A percentile compares a stretch with the other conserved stretches of the same genome.
Conservation (phyloP, 2,329 filamentous ascomycete species). For the Nemania bipapillata region DNA sequence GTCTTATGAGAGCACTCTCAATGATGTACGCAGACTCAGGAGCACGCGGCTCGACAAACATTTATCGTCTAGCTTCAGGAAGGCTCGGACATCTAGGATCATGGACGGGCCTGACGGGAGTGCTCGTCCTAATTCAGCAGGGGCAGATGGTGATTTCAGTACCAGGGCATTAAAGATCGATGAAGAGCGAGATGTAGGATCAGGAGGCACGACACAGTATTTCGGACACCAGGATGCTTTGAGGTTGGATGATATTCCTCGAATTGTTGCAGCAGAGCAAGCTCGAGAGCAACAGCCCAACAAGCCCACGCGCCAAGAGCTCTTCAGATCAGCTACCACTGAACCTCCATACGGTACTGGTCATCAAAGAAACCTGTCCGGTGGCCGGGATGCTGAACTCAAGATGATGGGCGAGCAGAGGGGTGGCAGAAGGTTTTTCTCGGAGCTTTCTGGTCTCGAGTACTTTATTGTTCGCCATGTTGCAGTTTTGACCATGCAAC, state of each 20-base stretch:
- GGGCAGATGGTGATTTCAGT: conserved; percentile 65
- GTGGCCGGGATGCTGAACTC: conserved; percentile 62
- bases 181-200: conserved; percentile 77
- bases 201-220: conserved; percentile 77
- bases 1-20: conserved; percentile 93
- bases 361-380: conserved; percentile 71
- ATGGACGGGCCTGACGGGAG: conserved; percentile 85
- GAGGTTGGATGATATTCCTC: conserved; percentile 93
- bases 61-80: conserved; percentile 90
- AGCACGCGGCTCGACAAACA: conserved; percentile 96
- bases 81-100: conserved; percentile 88
- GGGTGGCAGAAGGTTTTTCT: conserved; percentile 85
- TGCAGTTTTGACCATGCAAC: conserved; percentile 93
- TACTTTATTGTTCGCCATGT: conserved; percentile 98
- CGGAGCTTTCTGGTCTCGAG: conserved; percentile 91
- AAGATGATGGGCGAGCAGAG: conserved; percentile 63
- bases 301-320: conserved; percentile 76
- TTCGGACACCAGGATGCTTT: conserved; percentile 91
- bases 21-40: conserved; percentile 89
- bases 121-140: conserved; percentile 76
- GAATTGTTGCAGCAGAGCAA: conserved; percentile 95
- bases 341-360: conserved; percentile 75
- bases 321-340: conserved; percentile 66
- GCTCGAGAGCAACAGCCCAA: conserved; percentile 88
- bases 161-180: conserved; percentile 77